These are phyloP conservation scores for Umbilicus rupestris DNA, from an alignment of 164 flowering plant genomes.

Conservation along the genomic window DNA sequence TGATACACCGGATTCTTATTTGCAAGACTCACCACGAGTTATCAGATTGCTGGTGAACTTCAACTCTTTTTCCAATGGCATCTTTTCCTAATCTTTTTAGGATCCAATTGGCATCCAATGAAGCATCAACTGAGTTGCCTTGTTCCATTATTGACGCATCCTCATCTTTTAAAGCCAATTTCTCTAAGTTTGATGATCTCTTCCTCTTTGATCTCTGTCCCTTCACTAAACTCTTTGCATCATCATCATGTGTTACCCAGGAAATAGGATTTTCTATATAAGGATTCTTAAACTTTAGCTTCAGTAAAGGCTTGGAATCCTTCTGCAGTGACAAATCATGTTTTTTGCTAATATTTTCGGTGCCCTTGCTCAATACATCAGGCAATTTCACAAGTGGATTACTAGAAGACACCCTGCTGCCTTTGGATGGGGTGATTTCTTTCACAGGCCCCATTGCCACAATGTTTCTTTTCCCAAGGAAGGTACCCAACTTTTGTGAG, in stretches of 20 bases:
- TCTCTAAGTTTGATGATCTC: slow-evolving; percentile 59
- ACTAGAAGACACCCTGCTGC: slow-evolving; percentile 25
- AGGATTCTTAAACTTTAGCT: slow-evolving; percentile 74
- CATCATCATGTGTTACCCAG: slow-evolving; percentile 41
- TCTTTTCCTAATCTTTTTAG: slow-evolving; percentile 90
- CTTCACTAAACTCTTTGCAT: slow-evolving; percentile 60
- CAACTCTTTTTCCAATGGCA: slow-evolving; percentile 90
- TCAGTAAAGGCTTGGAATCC: slow-evolving; percentile 64
- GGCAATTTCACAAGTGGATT: slow-evolving; percentile 31
- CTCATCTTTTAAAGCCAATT: slow-evolving; percentile 30
- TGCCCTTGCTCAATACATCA: slow-evolving; percentile 20
- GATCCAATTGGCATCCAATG: slow-evolving; percentile 88
- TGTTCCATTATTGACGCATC: slow-evolving; percentile 20
- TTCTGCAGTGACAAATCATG: slow-evolving; percentile 30
- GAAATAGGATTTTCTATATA: slow-evolving; percentile 39
- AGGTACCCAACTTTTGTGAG: slow-evolving; percentile 21
- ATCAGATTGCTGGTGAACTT: slow-evolving; percentile 76
- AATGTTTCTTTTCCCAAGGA: slow-evolving; percentile 26
- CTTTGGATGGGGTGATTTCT: slow-evolving; percentile 24
- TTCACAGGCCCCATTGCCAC: slow-evolving; percentile 16
- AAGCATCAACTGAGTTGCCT: slow-evolving; percentile 45
- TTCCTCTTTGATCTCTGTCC: slow-evolving; percentile 96
- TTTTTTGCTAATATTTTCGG: slow-evolving; percentile 17
- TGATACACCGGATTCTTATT: neutral
- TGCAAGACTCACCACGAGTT: slow-evolving; percentile 65